Evolutionary conservation across 1,284 basidiomycete species (phyloP).

Genomic region (Leccinum griseonigrum): DNA sequence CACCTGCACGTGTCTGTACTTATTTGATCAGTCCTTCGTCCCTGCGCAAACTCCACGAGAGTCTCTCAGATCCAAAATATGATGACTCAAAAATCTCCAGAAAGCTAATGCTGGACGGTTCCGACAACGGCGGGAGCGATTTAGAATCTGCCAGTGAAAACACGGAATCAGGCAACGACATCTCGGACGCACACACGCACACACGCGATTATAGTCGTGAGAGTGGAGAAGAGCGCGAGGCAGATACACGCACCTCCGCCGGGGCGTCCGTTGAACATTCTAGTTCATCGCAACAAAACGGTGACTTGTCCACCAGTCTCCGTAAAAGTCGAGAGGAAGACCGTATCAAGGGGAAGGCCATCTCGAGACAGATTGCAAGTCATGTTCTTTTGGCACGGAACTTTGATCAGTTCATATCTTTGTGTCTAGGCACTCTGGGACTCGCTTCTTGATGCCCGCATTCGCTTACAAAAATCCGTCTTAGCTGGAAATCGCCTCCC

Average conservation of each 20-base stretch:
- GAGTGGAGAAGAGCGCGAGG: neutral
- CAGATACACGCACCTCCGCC: neutral
- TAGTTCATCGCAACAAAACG: slow-evolving; percentile 31
- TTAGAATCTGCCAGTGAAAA: slow-evolving; percentile 29
- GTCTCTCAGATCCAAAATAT: slow-evolving; percentile 73
- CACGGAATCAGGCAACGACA: slow-evolving; percentile 8
- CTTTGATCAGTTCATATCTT: slow-evolving; percentile 11
- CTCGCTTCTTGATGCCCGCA: slow-evolving; percentile 80
- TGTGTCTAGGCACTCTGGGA: slow-evolving; percentile 74
- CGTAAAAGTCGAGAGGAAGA: slow-evolving; percentile 64
- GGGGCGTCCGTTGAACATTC: slow-evolving; percentile 2
- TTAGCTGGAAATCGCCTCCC: slow-evolving; percentile 63
- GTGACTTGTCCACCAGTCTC: slow-evolving; percentile 52
- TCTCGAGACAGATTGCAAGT: slow-evolving; percentile 79
- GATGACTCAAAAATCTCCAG: slow-evolving; percentile 64
- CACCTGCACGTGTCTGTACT: slow-evolving; percentile 12
- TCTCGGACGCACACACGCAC: slow-evolving; percentile 28
- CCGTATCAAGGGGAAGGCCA: slow-evolving; percentile 74
- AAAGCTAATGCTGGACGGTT: slow-evolving; percentile 51
- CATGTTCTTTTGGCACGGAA: slow-evolving; percentile 1
- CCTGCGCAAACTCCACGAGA: slow-evolving; percentile 62
- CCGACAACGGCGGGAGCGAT: slow-evolving; percentile 35
- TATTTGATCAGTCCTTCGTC: slow-evolving; percentile 55
- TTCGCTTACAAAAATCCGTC: slow-evolving; percentile 83
- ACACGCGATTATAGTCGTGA: slow-evolving; percentile 15